phyloP scores from a whole-genome alignment of 1,284 basidiomycete species.

The Ganoderma leucocontextum region DNA sequence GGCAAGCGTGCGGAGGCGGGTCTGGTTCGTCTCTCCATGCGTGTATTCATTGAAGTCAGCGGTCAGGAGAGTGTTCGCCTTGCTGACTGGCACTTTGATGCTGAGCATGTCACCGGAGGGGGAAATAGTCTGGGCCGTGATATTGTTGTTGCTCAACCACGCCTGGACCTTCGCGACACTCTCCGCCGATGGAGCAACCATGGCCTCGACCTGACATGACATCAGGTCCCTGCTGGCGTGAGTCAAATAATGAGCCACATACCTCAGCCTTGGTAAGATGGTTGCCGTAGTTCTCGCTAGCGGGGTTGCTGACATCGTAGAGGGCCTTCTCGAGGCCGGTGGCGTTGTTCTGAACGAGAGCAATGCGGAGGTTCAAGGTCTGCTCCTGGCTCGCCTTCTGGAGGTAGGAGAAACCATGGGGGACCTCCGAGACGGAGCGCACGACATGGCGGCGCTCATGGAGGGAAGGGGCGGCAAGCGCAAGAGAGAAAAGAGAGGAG shows the following conservation, averaged over 20 bases:
- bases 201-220: conserved; percentile 48
- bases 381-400: conserved; percentile 31
- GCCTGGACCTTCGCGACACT: conserved; percentile 45
- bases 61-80: conserved; percentile 47
- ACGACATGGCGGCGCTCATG: conserved; percentile 43
- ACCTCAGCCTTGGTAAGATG: conserved; percentile 33
- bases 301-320: conserved; percentile 38
- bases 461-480: conserved; percentile 31
- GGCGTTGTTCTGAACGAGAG: conserved; percentile 37
- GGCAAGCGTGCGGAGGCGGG: conserved; percentile 43
- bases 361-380: conserved; percentile 37
- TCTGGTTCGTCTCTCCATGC: conserved; percentile 41
- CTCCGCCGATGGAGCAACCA: conserved; percentile 46
- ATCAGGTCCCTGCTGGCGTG: not conserved
- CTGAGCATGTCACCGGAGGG: conserved; percentile 37
- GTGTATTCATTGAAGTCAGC: conserved; percentile 46
- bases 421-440: conserved; percentile 30
- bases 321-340: conserved; percentile 35
- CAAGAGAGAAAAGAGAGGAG: conserved; percentile 34
- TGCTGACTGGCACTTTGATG: conserved; percentile 37
- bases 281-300: conserved; percentile 33
- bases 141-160: conserved; percentile 47
- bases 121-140: conserved; percentile 40
- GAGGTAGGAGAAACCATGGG: conserved; percentile 33
- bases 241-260: not conserved